These are phyloP conservation scores for Zoysia japonica DNA, from an alignment of 176 grass and related monocot genomes.

Conservation along the genomic window DNA sequence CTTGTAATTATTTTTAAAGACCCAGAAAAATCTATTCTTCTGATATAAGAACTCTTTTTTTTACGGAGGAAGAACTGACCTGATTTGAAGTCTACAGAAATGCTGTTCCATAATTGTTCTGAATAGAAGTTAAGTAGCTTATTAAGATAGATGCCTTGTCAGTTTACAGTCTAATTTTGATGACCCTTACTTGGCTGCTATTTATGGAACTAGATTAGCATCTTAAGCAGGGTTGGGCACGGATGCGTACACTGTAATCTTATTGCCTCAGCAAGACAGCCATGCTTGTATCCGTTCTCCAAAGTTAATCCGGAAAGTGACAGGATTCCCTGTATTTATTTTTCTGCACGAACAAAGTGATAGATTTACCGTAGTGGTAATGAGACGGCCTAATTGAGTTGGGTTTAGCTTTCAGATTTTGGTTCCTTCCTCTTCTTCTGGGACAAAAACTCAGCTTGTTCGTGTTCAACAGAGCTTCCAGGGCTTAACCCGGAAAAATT, in stretches of 20 bases:
- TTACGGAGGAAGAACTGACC: neutral
- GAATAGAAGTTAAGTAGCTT: neutral
- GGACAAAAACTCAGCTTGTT: neutral
- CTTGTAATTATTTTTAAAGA: neutral
- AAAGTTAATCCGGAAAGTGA: neutral
- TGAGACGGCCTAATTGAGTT: neutral
- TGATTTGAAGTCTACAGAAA: slow-evolving; percentile 5
- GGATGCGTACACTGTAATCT: neutral
- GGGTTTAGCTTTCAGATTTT: neutral
- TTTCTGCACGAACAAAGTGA: neutral
- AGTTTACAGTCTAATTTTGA: neutral
- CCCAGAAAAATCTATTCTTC: neutral
- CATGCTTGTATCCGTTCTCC: neutral
- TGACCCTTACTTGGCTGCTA: neutral
- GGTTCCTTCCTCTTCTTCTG: neutral
- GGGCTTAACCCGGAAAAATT: slow-evolving; percentile 38
- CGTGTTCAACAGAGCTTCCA: slow-evolving; percentile 46
- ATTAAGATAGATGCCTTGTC: neutral
- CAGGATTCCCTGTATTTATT: neutral
- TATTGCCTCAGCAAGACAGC: neutral
- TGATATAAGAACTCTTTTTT: neutral
- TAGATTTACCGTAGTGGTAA: neutral
- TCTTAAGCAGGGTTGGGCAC: neutral
- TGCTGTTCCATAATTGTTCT: neutral
- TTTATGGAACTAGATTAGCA: neutral